Percentiles rank a stretch among this genome's conserved stretches.
Conservation (phyloP, 148 eudicot genomes). For the Camellia granthamiana region DNA sequence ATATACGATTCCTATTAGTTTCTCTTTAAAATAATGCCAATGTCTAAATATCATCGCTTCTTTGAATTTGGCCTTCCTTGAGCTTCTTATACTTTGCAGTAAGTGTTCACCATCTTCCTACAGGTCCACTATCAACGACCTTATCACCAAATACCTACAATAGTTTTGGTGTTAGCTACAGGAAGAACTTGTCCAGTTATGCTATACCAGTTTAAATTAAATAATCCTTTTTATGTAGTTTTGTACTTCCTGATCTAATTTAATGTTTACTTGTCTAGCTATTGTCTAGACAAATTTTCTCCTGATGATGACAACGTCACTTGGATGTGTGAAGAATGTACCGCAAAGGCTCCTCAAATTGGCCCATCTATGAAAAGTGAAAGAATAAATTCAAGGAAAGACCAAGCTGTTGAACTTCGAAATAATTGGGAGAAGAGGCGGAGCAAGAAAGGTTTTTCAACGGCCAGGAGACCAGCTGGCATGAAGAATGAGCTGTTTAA, state of each 20-base stretch:
- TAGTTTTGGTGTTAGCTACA: neutral
- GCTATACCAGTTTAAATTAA: neutral
- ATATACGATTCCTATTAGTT: no score
- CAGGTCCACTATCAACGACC: no score
- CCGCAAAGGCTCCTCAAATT: conserved; percentile 13
- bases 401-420: conserved; percentile 6
- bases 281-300: conserved; percentile 27
- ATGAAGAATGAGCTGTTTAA: neutral
- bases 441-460: neutral
- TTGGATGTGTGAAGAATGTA: conserved; percentile 40
- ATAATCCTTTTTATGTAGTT: neutral
- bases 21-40: no score
- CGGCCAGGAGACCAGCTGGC: conserved; percentile 3
- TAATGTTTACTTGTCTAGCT: conserved; percentile 18
- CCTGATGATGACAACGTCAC: conserved; percentile 23
- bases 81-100: no score
- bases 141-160: no score
- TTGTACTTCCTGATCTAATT: neutral
- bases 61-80: no score
- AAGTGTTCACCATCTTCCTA: no score
- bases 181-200: neutral
- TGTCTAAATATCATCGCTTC: no score
- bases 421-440: conserved; percentile 11
- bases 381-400: neutral
- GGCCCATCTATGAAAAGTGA: conserved; percentile 18